Percentiles rank a stretch among this genome's conserved stretches.
phyloP scores from a whole-genome alignment of 1,139 yeast species.

The Suhomyces maxii region DNA sequence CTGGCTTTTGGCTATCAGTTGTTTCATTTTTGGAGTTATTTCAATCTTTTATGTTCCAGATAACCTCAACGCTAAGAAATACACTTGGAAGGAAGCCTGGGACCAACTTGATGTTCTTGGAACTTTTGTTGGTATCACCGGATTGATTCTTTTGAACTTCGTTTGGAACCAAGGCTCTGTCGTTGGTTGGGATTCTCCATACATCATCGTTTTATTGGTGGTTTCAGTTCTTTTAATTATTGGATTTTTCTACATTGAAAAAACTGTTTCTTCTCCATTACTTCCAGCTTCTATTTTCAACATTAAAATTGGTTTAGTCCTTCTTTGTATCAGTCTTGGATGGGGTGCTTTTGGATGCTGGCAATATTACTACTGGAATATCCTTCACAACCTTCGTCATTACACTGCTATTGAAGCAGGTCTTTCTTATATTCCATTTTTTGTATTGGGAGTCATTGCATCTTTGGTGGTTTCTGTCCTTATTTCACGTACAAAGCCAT shows the following conservation, averaged over 20 bases:
- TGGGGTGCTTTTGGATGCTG: conserved; percentile 64
- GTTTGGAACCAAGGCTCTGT: conserved; percentile 58
- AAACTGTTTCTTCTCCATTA: conserved; percentile 37
- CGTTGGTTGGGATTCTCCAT: conserved; percentile 49
- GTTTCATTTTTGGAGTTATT: conserved; percentile 27
- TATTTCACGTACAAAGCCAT: conserved; percentile 44
- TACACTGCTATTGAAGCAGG: conserved; percentile 47
- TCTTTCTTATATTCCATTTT: conserved; percentile 46
- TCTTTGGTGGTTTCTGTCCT: conserved; percentile 43
- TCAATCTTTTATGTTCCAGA: conserved; percentile 46
- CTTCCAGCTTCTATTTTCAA: conserved; percentile 46
- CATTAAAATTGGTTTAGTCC: conserved; percentile 36
- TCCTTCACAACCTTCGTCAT: conserved; percentile 43
- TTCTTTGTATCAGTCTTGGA: conserved; percentile 42
- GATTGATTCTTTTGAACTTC: conserved; percentile 50
- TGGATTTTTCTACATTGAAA: conserved; percentile 34
- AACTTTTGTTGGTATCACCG: conserved; percentile 45
- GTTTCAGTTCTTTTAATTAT: conserved; percentile 38
- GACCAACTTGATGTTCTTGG: conserved; percentile 46
- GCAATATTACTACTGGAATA: conserved; percentile 45
- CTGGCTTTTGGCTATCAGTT: conserved; percentile 42
- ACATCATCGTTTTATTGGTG: conserved; percentile 45
- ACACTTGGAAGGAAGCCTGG: conserved; percentile 12
- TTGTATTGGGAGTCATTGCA: conserved; percentile 49
- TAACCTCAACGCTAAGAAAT: conserved; percentile 7